Evolutionary conservation across 73 alveolate genomes (phyloP), one percentile per base, ranked within the genome.

Genomic region (Paramecium primaurelia): DNA sequence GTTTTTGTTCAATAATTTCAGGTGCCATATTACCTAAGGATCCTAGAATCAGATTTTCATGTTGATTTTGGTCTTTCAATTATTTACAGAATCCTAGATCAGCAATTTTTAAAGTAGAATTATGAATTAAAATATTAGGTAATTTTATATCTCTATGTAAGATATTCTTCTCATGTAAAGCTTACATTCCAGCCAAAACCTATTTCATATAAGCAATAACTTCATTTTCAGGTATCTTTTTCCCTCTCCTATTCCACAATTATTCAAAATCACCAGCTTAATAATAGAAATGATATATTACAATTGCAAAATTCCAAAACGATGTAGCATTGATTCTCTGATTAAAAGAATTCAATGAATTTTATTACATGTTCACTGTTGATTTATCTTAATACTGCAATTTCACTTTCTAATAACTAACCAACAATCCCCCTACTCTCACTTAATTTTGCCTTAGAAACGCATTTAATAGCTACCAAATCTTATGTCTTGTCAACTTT

Each of bases 1-100:
- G 91, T 45, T 45, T 42, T 80, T 80, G 26, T 22, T 80, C 91
- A 80, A 80, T 77, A 14, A 80, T 64, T 49, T 80, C 91, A 44
- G 91, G 91, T 25, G 91, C 91, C 91, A 80, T 80, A 49, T 80
- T 80, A 40, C 91, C 91, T 80, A 80, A 80, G 26, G 91, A 80
- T 4, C 91, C 91, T 45, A 80, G 30, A 26, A 30, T 11, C 6
- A 80, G 18, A 4, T 16, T 7, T 16, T 80, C 91, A 40, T 22
- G 32, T 80, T 34, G 18, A 80, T 80, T 36, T 20, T 47, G 16
- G 28, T 64, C 84, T 28, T 80, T 80, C 51, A 80, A 47, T 80
- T 80, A 36, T 12, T 80, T 80, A 26, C 91, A 44, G 32, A 80
- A 80, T 9, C 91, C 91, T 16, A 80, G n/a, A 80, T 80, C 91